Evolutionary conservation across 2,329 filamentous ascomycete species (phyloP), one percentile per base, ranked within the genome.

Genomic region (Chaetomiaceae sp.): DNA sequence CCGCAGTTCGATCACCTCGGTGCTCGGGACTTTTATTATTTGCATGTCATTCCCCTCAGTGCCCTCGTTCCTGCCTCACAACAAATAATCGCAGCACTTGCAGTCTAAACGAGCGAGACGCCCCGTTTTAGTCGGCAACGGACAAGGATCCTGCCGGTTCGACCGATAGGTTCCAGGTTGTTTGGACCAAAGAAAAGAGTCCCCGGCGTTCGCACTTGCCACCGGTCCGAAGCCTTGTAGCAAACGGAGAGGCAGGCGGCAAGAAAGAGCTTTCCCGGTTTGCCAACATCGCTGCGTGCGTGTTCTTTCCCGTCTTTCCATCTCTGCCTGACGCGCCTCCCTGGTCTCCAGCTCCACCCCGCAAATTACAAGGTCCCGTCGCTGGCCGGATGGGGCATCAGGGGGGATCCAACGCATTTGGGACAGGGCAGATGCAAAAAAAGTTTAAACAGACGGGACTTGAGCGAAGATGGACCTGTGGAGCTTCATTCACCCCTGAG

Each of bases 321-420:
- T 25, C 38, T 30, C 20, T 41, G 35, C 30, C 38, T 35, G 38
- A 14, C 19, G 19, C 21, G 5, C 39, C 20, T 9, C 37, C 45
- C 45, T n/a, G n/a, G 27, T 14, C 14, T 14, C 14, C 4, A 14
- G 27, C 45, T 23, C 45, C 45, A 48, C 45, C 45, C 20, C 19
- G 45, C 45, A 48, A 48, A 42, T 42, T 48, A 34, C 37, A 42
- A 23, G 38, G 38, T 20, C 12, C 30, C 38, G 44, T 40, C 35
- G 17, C 44, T 27, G 44, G 39, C 6, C n/a, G n/a, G n/a, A n/a
- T n/a, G n/a, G n/a, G n/a, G n/a, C n/a, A n/a, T n/a, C n/a, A n/a
- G n/a, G n/a, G n/a, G n/a, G n/a, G n/a, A n/a, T n/a, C n/a, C n/a
- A n/a, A n/a, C n/a, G n/a, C n/a, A n/a, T n/a, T n/a, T n/a, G n/a